Evolutionary conservation across 768 basidiomycete species (phyloP).

Genomic region (Collybia sp.): DNA sequence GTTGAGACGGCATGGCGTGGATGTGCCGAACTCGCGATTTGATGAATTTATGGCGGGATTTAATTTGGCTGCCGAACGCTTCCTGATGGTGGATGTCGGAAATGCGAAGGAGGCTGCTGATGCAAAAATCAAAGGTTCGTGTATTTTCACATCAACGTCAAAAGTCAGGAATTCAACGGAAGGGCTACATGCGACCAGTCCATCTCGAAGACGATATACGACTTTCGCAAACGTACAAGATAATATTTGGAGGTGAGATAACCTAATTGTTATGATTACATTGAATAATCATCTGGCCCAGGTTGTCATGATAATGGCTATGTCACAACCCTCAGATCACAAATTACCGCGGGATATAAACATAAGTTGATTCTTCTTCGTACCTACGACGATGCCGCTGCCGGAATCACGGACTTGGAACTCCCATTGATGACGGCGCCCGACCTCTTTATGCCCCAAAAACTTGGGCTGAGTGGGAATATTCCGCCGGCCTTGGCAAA

Average conservation of each 20-base stretch:
- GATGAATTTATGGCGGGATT: conserved; percentile 68
- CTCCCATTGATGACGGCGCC: conserved; percentile 51
- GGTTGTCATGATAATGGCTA: conserved; percentile 77
- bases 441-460: conserved; percentile 56
- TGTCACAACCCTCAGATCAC: conserved; percentile 53
- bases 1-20: conserved; percentile 33
- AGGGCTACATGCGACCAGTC: conserved; percentile 29
- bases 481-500: no score
- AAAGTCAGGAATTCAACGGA: not conserved
- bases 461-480: conserved; percentile 27
- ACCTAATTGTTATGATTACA: conserved; percentile 6
- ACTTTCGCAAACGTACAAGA: conserved; percentile 57
- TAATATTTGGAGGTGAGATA: conserved; percentile 60
- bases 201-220: conserved; percentile 59
- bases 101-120: conserved; percentile 71
- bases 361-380: conserved; percentile 62
- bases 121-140: conserved; percentile 67
- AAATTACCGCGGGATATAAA: conserved; percentile 60
- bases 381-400: conserved; percentile 58
- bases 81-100: conserved; percentile 68
- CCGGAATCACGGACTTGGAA: conserved; percentile 50
- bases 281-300: conserved; percentile 17
- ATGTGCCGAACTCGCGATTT: conserved; percentile 37
- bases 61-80: conserved; percentile 64
- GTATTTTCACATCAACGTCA: conserved; percentile 6